Evolutionary conservation across 805 yeast species (phyloP).

Genomic region (Alloascoidea hylecoeti): DNA sequence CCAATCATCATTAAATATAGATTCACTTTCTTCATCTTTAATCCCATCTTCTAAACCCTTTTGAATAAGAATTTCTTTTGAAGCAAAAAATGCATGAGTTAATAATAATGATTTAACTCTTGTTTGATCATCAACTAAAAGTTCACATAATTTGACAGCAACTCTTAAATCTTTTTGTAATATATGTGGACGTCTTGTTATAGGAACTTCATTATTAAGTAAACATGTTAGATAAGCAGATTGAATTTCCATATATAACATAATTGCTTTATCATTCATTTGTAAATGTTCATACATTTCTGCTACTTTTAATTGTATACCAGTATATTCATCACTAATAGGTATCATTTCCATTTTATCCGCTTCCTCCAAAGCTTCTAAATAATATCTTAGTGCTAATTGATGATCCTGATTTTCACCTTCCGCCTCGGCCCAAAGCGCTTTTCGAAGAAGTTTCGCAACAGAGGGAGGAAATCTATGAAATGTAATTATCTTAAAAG

Average conservation of each 20-base stretch:
- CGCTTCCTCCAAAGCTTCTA: slow-evolving; percentile 59
- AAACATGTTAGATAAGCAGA: slow-evolving; percentile 41
- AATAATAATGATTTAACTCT: too few relatives aligned
- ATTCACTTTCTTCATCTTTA: too few relatives aligned
- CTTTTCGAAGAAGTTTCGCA: slow-evolving; percentile 59
- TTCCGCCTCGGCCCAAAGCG: slow-evolving; percentile 72
- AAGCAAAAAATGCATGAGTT: too few relatives aligned
- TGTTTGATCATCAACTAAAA: too few relatives aligned
- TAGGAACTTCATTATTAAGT: slow-evolving; percentile 24
- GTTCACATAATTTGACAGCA: slow-evolving; percentile 52
- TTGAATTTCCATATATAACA: slow-evolving; percentile 53
- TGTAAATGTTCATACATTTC: slow-evolving; percentile 72
- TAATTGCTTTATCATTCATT: slow-evolving; percentile 47
- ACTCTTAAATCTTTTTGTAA: slow-evolving; percentile 61
- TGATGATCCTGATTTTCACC: slow-evolving; percentile 40
- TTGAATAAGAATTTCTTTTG: too few relatives aligned
- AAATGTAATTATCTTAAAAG: too few relatives aligned
- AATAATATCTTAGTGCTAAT: slow-evolving; percentile 56
- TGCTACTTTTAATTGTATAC: slow-evolving; percentile 74
- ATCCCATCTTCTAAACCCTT: too few relatives aligned
- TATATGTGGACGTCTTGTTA: slow-evolving; percentile 33
- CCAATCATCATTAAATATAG: too few relatives aligned
- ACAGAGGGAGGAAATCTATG: slow-evolving; percentile 59
- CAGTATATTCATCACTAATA: slow-evolving; percentile 72
- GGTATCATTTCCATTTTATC: slow-evolving; percentile 38